Conservation (phyloP, 106 monocot genomes). For the Dendrobium chrysotoxum region DNA sequence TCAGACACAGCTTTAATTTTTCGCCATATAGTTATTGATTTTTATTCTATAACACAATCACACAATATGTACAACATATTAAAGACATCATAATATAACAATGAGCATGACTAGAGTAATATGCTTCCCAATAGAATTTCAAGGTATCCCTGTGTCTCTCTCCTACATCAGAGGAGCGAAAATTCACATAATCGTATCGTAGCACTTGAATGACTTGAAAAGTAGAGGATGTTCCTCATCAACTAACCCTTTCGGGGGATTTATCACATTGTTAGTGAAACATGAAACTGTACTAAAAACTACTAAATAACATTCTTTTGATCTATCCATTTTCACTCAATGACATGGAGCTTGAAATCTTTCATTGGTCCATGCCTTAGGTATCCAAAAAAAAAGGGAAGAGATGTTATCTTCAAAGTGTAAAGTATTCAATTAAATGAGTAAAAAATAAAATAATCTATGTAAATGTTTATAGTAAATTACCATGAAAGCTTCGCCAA, state of each 20-base stretch:
- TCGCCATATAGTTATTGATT: too few species aligned
- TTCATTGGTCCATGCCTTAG: conserved; percentile 23
- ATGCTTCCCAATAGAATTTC: neutral
- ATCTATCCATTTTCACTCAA: neutral
- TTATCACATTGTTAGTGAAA: neutral
- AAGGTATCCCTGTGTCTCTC: neutral
- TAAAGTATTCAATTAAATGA: neutral
- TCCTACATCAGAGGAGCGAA: conserved; percentile 4
- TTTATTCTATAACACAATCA: too few species aligned
- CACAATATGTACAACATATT: too few species aligned
- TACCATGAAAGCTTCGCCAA: conserved; percentile 9
- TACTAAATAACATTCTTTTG: neutral
- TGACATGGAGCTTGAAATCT: conserved; percentile 11
- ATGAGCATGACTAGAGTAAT: too few species aligned
- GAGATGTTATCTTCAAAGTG: neutral
- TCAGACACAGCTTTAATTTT: too few species aligned
- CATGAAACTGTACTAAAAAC: neutral
- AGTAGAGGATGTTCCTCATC: conserved; percentile 13
- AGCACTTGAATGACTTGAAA: too few species aligned
- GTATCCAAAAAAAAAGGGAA: neutral
- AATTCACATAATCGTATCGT: conserved; percentile 1
- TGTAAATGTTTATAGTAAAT: neutral
- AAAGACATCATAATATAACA: too few species aligned
- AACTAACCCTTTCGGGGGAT: conserved; percentile 4
- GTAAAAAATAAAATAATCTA: neutral